These are phyloP conservation scores for Chrysanthemum seticuspe DNA, from an alignment of 129 eudicot genomes.

Conservation along the genomic window DNA sequence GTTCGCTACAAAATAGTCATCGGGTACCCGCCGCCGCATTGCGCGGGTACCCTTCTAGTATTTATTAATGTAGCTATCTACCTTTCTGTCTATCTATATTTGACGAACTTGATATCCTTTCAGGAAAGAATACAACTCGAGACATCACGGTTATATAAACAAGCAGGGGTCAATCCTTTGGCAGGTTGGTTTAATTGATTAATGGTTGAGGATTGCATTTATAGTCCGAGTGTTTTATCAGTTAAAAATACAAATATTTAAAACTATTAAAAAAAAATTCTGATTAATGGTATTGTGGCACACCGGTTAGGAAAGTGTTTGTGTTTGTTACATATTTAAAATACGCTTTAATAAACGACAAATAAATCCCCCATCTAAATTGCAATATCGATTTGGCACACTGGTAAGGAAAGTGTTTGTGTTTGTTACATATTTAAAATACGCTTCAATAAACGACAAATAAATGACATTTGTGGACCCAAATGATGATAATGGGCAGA, in stretches of 20 bases:
- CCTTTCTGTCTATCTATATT: not conserved
- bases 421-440: not conserved
- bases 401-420: too few species aligned
- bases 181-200: constrained; percentile 57
- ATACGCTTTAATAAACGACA: not conserved
- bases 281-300: too few species aligned
- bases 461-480: constrained; percentile 5
- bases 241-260: not conserved
- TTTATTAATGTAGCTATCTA: too few species aligned
- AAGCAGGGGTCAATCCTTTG: constrained; percentile 98
- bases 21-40: too few species aligned
- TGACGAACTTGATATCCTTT: constrained; percentile 24
- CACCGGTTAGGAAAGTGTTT: too few species aligned
- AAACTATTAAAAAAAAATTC: too few species aligned
- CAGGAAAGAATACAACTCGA: constrained; percentile 99
- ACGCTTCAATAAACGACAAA: not conserved
- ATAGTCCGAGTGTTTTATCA: not conserved
- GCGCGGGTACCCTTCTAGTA: too few species aligned
- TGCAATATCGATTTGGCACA: too few species aligned
- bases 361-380: not conserved
- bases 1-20: too few species aligned
- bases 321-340: not conserved
- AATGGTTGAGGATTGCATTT: constrained; percentile 8
- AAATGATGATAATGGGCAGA: constrained; percentile 14
- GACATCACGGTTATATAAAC: constrained; percentile 85